These are phyloP conservation scores for Nannochloropsis gaditana DNA, from an alignment of 108 stramenopile species.

Conservation along the genomic window DNA sequence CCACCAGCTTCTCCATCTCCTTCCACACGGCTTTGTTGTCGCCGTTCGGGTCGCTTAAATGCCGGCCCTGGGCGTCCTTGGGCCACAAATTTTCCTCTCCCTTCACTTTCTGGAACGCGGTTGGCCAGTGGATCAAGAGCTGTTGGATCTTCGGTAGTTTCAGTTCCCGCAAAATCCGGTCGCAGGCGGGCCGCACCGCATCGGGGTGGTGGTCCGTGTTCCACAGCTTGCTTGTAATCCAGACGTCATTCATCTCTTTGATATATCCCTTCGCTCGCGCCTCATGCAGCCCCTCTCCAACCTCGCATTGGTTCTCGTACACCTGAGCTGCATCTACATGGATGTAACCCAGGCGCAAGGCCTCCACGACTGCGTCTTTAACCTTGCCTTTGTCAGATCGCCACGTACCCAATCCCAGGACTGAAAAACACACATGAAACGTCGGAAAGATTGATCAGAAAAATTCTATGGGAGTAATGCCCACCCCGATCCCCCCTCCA, in stretches of 20 bases:
- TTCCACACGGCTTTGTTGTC: constrained; percentile 14
- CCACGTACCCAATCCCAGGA: neutral
- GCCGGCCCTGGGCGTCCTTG: neutral
- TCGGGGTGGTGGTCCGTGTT: constrained; percentile 11
- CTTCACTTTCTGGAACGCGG: neutral
- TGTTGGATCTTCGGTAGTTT: constrained; percentile 2
- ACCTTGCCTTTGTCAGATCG: constrained; percentile 18
- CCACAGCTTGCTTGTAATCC: constrained; percentile 22
- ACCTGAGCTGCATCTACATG: neutral
- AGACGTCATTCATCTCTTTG: neutral
- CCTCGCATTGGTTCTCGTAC: constrained; percentile 21
- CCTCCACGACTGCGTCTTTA: constrained; percentile 1
- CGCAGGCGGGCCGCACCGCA: constrained; percentile 2
- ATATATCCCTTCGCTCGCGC: neutral
- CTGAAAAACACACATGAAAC: neutral
- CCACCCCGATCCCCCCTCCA: neutral
- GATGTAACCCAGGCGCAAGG: constrained; percentile 3
- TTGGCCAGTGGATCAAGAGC: constrained; percentile 22
- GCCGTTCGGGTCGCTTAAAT: neutral
- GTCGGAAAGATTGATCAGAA: neutral
- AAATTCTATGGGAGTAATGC: neutral
- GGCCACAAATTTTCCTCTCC: neutral
- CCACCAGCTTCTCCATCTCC: constrained; percentile 32
- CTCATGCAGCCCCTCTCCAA: constrained; percentile 17
- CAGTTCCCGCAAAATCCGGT: neutral